Conservation (phyloP, 768 basidiomycete species). For the Lentinula detonsa region DNA sequence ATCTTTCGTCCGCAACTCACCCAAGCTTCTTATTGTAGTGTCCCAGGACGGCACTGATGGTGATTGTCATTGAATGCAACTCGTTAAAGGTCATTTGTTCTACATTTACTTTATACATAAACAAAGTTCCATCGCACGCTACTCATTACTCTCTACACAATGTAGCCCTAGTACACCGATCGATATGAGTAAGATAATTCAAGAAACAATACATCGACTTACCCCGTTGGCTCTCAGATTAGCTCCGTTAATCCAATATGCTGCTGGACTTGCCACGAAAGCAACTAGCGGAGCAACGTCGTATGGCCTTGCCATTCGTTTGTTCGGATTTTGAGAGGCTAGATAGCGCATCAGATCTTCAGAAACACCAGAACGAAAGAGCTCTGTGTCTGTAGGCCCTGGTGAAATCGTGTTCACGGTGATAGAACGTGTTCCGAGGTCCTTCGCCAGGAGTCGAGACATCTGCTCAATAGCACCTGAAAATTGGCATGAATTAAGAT, state of each 20-base stretch:
- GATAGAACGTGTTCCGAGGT: constrained; percentile 45
- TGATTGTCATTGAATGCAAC: no score
- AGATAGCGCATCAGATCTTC: constrained; percentile 38
- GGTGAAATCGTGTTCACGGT: constrained; percentile 55
- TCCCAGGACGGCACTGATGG: no score
- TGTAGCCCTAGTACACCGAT: not conserved
- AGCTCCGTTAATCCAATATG: constrained; percentile 54
- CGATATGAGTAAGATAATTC: not conserved
- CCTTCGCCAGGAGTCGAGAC: constrained; percentile 50
- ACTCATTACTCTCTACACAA: not conserved
- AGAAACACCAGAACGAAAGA: constrained; percentile 52
- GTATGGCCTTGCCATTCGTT: constrained; percentile 41
- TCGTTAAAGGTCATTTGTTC: not conserved
- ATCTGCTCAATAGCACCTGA: constrained; percentile 54
- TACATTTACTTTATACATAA: not conserved
- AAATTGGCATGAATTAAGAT: not conserved
- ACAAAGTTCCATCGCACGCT: not conserved
- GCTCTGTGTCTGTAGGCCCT: constrained; percentile 48
- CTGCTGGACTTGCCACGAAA: constrained; percentile 46
- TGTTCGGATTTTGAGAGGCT: constrained; percentile 37
- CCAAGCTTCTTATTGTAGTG: no score
- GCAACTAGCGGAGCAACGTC: constrained; percentile 50
- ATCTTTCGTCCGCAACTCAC: no score
- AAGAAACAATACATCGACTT: constrained; percentile 13
- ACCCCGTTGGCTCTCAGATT: constrained; percentile 55